Conservation (phyloP, 257 asterid genomes). For the Solanum piurae region DNA sequence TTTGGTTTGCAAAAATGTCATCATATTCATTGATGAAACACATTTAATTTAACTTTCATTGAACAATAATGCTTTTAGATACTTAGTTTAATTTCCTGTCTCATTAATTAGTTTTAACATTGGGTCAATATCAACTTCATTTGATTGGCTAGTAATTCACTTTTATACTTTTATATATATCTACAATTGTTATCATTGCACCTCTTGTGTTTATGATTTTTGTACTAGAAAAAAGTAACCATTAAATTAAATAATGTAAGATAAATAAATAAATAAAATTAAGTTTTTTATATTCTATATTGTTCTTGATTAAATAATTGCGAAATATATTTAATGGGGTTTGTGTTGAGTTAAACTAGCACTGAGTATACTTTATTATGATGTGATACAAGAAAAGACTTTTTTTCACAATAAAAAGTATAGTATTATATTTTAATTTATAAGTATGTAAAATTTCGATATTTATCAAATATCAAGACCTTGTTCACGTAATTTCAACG, state of each 20-base stretch:
- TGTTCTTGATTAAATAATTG: not conserved
- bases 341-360: not conserved
- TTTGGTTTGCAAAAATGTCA: slow-evolving; percentile 19
- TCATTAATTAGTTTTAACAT: not conserved
- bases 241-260: not conserved
- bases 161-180: not conserved
- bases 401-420: not conserved
- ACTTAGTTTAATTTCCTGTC: not conserved
- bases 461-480: no score
- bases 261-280: not conserved
- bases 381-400: no score
- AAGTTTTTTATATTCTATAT: not conserved
- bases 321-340: not conserved
- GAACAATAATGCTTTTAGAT: slow-evolving; percentile 3
- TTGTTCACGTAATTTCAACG: no score
- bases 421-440: not conserved
- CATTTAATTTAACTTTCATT: slow-evolving; percentile 10
- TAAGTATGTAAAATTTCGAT: not conserved
- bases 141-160: slow-evolving; percentile 18
- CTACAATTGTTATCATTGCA: not conserved
- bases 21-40: slow-evolving; percentile 31
- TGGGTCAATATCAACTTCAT: slow-evolving; percentile 7
- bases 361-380: not conserved
- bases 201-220: not conserved
- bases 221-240: not conserved